A percentile compares a stretch with the other conserved stretches of the same genome.
Evolutionary conservation across 495 filamentous ascomycete species (phyloP).

Genomic region (Penicillium roqueforti): DNA sequence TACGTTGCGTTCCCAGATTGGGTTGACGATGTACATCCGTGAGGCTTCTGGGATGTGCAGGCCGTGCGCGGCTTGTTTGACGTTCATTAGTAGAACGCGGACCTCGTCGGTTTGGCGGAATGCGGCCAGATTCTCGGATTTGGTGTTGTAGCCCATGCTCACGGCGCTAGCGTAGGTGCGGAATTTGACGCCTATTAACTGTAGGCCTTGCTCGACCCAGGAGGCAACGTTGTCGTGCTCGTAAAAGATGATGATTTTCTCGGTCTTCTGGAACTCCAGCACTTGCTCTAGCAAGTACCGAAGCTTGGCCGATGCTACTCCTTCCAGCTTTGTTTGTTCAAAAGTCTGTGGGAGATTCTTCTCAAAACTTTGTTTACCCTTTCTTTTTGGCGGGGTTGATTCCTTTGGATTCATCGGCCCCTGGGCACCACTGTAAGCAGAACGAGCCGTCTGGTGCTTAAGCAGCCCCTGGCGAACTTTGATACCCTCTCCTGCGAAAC

Average conservation of each 20-base stretch:
- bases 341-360: conserved; percentile 44
- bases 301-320: conserved; percentile 81
- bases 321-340: conserved; percentile 62
- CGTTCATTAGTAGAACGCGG: conserved; percentile 84
- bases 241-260: conserved; percentile 93
- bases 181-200: conserved; percentile 68
- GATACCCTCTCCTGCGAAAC: conserved; percentile 49
- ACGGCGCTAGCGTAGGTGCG: conserved; percentile 81
- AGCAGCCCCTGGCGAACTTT: conserved; percentile 31
- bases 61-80: conserved; percentile 80
- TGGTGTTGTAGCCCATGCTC: conserved; percentile 43
- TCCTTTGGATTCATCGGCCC: conserved; percentile 18
- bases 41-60: conserved; percentile 79
- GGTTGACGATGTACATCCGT: conserved; percentile 87
- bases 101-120: conserved; percentile 64
- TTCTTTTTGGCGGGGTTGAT: too few species aligned
- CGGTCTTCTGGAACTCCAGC: conserved; percentile 56
- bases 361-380: conserved; percentile 32
- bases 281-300: conserved; percentile 78
- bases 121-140: conserved; percentile 66
- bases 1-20: conserved; percentile 78
- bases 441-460: conserved; percentile 13
- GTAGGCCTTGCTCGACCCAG: conserved; percentile 77
- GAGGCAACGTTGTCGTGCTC: conserved; percentile 80
- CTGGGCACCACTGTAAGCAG: conserved; percentile 13